A percentile compares a stretch with the other conserved stretches of the same genome.
Evolutionary conservation across 495 filamentous ascomycete species (phyloP).

Genomic region (Neurospora tetraspora): DNA sequence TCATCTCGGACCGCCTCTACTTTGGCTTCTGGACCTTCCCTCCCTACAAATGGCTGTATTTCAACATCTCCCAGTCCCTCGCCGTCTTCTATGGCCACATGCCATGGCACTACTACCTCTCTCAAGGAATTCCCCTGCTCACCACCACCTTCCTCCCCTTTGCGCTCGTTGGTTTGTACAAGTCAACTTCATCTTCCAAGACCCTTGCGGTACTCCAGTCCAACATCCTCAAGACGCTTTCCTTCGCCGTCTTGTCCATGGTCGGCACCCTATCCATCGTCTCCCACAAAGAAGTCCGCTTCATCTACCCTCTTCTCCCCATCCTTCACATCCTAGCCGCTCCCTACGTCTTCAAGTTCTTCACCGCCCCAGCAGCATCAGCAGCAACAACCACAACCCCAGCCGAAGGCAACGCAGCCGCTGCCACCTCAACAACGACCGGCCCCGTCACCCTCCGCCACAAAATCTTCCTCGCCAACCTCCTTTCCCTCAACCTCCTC

Average conservation of each 20-base stretch:
- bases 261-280: constrained; percentile 61
- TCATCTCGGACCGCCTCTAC: constrained; percentile 66
- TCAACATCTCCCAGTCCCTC: constrained; percentile 80
- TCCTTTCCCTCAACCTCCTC: constrained; percentile 55
- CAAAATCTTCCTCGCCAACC: constrained; percentile 44
- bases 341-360: constrained; percentile 54
- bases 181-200: constrained; percentile 24
- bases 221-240: constrained; percentile 47
- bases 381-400: constrained; percentile 16
- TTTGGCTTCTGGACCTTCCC: constrained; percentile 87
- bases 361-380: constrained; percentile 32
- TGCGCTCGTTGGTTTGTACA: constrained; percentile 54
- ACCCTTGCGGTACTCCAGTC: constrained; percentile 25
- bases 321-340: constrained; percentile 73
- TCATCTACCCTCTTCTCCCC: constrained; percentile 89
- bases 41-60: constrained; percentile 77
- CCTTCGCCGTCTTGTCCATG: constrained; percentile 49
- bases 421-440: constrained; percentile 6
- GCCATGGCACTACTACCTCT: constrained; percentile 84
- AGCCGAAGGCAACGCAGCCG: constrained; percentile 6
- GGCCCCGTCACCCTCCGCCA: constrained; percentile 28
- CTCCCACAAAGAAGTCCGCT: constrained; percentile 95
- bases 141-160: constrained; percentile 79
- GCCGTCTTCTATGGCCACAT: constrained; percentile 91
- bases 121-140: constrained; percentile 80